These are phyloP conservation scores for Saccharomyces pastorianus DNA, from an alignment of 1,139 yeast genomes.

Conservation along the genomic window DNA sequence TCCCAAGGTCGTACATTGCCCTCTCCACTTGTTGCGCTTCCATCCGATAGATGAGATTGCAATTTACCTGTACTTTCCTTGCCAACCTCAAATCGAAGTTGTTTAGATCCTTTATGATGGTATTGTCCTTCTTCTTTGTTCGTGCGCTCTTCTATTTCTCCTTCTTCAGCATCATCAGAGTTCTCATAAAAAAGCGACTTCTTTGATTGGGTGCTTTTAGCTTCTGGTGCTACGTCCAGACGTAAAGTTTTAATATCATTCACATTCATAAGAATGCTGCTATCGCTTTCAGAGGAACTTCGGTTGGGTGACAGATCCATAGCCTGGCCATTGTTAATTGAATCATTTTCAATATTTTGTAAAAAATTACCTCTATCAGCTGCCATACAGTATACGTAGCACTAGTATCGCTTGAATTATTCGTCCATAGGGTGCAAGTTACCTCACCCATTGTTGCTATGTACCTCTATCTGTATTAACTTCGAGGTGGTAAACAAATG, in stretches of 20 bases:
- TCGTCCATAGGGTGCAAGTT: too few relatives aligned
- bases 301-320: background rate
- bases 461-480: background rate
- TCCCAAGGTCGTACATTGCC: constrained; percentile 22
- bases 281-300: background rate
- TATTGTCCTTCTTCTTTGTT: background rate
- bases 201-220: background rate
- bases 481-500: background rate
- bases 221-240: background rate
- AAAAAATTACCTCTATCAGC: background rate
- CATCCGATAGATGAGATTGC: constrained; percentile 1
- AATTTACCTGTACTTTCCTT: background rate
- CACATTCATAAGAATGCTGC: background rate
- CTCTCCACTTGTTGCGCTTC: constrained; percentile 15
- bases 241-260: background rate
- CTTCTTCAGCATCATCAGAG: background rate
- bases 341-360: background rate
- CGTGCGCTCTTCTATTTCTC: background rate
- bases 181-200: background rate
- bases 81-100: background rate
- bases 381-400: background rate
- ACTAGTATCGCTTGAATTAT: background rate
- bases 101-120: background rate
- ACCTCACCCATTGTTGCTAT: background rate
- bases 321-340: background rate